Conservation (phyloP, 2,329 filamentous ascomycete genomes). For the Sporothrix globosa region DNA sequence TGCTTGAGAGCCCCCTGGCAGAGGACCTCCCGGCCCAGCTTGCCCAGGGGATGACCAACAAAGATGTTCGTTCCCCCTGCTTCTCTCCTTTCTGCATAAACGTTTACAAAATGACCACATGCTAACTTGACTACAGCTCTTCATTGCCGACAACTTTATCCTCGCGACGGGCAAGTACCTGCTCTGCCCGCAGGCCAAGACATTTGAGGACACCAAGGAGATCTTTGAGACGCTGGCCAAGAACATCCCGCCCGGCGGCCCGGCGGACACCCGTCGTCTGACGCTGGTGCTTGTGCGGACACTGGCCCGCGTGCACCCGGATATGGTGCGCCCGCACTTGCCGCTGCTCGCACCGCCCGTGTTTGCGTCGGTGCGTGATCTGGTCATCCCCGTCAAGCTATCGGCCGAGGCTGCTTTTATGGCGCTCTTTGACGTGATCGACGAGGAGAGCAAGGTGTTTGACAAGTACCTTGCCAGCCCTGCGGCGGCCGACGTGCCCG, state of each 20-base stretch:
- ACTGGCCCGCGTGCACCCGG: conserved; percentile 75
- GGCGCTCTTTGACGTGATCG: conserved; percentile 84
- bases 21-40: conserved; percentile 79
- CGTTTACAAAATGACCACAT: neutral
- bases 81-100: conserved; percentile 34
- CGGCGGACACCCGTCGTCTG: conserved; percentile 81
- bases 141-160: conserved; percentile 84
- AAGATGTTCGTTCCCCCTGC: conserved; percentile 53
- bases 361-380: conserved; percentile 87
- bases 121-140: conserved; percentile 46
- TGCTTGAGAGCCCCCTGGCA: conserved; percentile 67
- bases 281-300: conserved; percentile 87
- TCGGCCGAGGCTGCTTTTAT: conserved; percentile 94
- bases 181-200: conserved; percentile 67
- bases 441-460: conserved; percentile 83
- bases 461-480: conserved; percentile 83
- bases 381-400: conserved; percentile 92
- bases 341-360: conserved; percentile 77
- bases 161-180: conserved; percentile 91
- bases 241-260: conserved; percentile 74
- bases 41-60: conserved; percentile 75
- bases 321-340: conserved; percentile 80
- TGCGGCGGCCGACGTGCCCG: conserved; percentile 64
- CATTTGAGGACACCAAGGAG: conserved; percentile 75
- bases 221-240: conserved; percentile 78